Conservation (phyloP, 2,329 filamentous ascomycete species). For the Colletotrichum cereale region DNA sequence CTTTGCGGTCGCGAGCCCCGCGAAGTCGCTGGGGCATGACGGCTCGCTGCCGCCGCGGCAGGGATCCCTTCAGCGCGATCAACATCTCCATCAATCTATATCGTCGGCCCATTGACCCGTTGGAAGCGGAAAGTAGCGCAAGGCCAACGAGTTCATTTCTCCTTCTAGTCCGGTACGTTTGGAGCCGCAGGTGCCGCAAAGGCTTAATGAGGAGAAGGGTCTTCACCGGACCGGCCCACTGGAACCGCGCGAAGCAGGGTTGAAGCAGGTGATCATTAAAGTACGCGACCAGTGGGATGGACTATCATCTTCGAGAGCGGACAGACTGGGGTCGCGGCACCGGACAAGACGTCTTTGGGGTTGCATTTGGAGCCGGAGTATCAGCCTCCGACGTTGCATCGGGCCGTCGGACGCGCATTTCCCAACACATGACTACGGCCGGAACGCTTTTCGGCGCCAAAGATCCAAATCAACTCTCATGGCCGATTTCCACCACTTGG, state of each 20-base stretch:
- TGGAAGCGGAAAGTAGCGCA: background rate
- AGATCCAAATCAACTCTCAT: background rate
- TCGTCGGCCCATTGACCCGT: background rate
- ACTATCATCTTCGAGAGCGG: conserved; percentile 13
- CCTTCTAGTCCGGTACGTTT: conserved; percentile 18
- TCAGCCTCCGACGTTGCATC: conserved; percentile 37
- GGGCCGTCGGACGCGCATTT: conserved; percentile 14
- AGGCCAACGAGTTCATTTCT: background rate
- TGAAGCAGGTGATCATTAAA: conserved; percentile 9
- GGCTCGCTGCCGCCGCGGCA: conserved; percentile 9
- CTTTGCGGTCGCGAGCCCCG: background rate
- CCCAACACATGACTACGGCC: conserved; percentile 28
- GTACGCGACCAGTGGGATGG: conserved; percentile 1
- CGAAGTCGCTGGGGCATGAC: background rate
- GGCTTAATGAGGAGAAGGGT: background rate
- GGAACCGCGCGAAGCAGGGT: conserved; percentile 4
- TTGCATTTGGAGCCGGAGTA: conserved; percentile 18
- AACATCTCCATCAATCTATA: background rate
- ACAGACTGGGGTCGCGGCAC: background rate
- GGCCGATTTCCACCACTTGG: conserved; percentile 30
- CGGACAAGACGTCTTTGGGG: background rate
- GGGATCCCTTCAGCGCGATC: background rate
- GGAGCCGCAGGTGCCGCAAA: conserved; percentile 21
- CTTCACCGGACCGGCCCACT: conserved; percentile 31
- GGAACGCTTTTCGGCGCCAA: conserved; percentile 18